Base-by-base conservation (phyloP, 495 filamentous ascomycete genomes). In the Aspergillus sclerotioniger region DNA sequence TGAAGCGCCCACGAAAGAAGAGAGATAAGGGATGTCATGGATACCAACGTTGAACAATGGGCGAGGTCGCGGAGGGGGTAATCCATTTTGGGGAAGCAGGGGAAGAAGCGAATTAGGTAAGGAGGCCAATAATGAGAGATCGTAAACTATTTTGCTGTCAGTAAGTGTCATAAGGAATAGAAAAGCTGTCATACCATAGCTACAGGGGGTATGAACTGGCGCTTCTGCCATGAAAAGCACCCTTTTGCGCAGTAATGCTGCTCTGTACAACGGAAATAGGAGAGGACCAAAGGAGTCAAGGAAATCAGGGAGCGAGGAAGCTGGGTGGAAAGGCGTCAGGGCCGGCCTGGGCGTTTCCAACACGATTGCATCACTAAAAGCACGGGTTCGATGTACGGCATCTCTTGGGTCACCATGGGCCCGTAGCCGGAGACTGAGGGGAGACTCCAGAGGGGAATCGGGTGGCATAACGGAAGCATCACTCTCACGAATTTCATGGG, bases 41-140 rank as follows among this genome's bases (percentile, higher is more conserved):
- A 98, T 84, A 51, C 94, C 94, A 50, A 97, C 80, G 57, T 86
- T 89, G 76, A 97, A 98, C 6, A 98, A 82, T 1, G 93, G 87
- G 15, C 86, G 84, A n/a, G 94, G 78, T 29, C 91, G 86, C 49
- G 85, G 76, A 44, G 84, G 75, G 43, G 82, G 77, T 10, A 64
- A 60, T 31, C 54, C 57, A 33, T 70, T 66, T 21, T 62, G 28
- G 60, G 81, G 70, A 50, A 80, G 73, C 3, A 85, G 68, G 10
- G 87, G 81, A 20, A 96, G 78, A 21, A 91, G 73, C 69, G 60
- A 88, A 78, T 63, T 89, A 72, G 63, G 85, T 63, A 64, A 87
- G 82, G 57, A 98, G 82, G 93, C 90, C 49, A 98, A 74, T 47
- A 97, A 78, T n/a, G 93, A 96, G 29, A 97, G 85, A 74, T 94